Conservation (phyloP, 352 stramenopile genomes). For the Pythium grandisporangium region DNA sequence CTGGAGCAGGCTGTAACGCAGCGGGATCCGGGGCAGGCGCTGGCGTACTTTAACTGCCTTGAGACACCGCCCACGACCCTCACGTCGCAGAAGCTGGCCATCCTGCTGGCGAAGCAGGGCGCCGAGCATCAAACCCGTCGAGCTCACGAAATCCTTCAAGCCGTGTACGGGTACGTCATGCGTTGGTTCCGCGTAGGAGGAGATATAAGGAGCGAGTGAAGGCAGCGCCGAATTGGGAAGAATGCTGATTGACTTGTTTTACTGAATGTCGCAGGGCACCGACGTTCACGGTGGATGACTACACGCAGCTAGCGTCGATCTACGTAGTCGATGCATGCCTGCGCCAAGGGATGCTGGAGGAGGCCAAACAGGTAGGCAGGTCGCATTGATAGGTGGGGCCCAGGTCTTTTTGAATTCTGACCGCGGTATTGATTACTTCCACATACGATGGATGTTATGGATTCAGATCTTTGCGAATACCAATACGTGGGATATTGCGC, state of each 20-base stretch:
- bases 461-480: not conserved
- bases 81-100: slow-evolving; percentile 45
- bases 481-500: slow-evolving; percentile 16
- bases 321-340: slow-evolving; percentile 61
- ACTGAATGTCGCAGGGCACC: slow-evolving; percentile 13
- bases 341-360: slow-evolving; percentile 25
- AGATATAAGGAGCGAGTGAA: not conserved
- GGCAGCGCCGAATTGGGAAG: not conserved
- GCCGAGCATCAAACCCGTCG: slow-evolving; percentile 17
- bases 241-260: too few species aligned
- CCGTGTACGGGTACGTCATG: slow-evolving; percentile 13
- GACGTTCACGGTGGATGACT: slow-evolving; percentile 39
- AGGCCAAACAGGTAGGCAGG: slow-evolving; percentile 27
- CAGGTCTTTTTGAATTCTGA: slow-evolving; percentile 24
- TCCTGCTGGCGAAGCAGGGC: slow-evolving; percentile 47
- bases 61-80: slow-evolving; percentile 14
- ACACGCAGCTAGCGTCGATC: slow-evolving; percentile 54
- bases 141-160: slow-evolving; percentile 27
- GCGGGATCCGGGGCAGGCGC: slow-evolving; percentile 20
- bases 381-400: not conserved
- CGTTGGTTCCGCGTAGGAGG: not conserved
- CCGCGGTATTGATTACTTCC: not conserved
- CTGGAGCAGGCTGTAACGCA: slow-evolving; percentile 25
- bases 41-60: slow-evolving; percentile 41
- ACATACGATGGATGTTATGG: not conserved